phyloP scores from a whole-genome alignment of 441 rosid genomes.

The Eugenia klotzschiana region DNA sequence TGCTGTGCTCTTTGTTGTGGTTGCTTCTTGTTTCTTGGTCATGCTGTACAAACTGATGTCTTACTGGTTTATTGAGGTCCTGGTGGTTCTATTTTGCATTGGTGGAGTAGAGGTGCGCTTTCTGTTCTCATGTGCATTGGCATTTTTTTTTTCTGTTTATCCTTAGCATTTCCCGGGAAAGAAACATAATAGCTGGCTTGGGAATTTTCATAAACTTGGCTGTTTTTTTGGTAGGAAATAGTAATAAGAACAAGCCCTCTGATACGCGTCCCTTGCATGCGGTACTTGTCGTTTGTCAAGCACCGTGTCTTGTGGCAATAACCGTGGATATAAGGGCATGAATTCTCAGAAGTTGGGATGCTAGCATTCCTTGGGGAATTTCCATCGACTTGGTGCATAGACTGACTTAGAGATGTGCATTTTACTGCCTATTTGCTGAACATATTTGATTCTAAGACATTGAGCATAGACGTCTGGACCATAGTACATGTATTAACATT shows the following conservation, averaged over 20 bases:
- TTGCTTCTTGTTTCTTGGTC: conserved; percentile 54
- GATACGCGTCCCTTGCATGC: not conserved
- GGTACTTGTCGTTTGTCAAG: not conserved
- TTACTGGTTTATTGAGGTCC: conserved; percentile 47
- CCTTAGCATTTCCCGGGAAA: not conserved
- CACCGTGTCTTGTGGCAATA: not conserved
- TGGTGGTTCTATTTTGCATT: conserved; percentile 55
- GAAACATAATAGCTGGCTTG: not conserved
- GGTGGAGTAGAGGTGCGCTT: conserved; percentile 49
- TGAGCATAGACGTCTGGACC: not conserved
- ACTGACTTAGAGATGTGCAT: not conserved
- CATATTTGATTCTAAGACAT: not conserved
- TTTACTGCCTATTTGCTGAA: not conserved
- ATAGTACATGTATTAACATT: not conserved
- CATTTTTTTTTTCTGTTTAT: not conserved
- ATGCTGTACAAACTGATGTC: conserved; percentile 65
- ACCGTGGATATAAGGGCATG: not conserved
- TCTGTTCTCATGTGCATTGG: not conserved
- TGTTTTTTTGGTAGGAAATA: not conserved
- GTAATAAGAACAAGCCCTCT: not conserved
- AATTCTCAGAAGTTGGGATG: not conserved
- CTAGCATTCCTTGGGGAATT: not conserved
- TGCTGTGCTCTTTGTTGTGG: conserved; percentile 43
- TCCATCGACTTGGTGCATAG: not conserved
- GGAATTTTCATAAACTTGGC: not conserved